phyloP scores from a whole-genome alignment of 805 yeast species.

The Yarrowia bubula region DNA sequence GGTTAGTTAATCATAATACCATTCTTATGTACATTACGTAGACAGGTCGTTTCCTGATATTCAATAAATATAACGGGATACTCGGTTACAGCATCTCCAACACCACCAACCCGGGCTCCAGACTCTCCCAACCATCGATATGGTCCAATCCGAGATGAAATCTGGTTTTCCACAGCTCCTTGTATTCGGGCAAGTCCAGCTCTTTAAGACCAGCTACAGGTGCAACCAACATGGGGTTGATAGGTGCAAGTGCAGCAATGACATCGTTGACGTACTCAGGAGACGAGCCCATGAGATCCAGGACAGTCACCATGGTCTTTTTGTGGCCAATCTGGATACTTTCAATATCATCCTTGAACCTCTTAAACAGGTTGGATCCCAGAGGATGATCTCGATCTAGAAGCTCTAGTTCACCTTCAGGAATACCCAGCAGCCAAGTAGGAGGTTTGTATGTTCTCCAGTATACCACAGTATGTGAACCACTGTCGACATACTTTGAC shows the following conservation, averaged over 20 bases:
- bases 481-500: conserved; percentile 33
- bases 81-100: conserved; percentile 30
- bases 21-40: neutral
- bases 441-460: conserved; percentile 97
- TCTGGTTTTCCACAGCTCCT: conserved; percentile 34
- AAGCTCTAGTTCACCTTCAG: conserved; percentile 33
- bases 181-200: neutral
- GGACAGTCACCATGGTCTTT: conserved; percentile 21
- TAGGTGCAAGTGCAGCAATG: neutral
- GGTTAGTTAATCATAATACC: neutral
- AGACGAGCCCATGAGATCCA: conserved; percentile 53
- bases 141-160: conserved; percentile 73
- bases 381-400: conserved; percentile 30
- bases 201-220: conserved; percentile 33
- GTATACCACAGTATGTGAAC: conserved; percentile 54
- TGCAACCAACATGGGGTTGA: conserved; percentile 34
- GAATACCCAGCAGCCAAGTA: conserved; percentile 64
- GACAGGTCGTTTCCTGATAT: neutral
- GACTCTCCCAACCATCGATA: conserved; percentile 52
- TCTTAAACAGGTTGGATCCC: conserved; percentile 18
- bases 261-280: conserved; percentile 36
- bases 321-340: conserved; percentile 29
- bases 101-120: conserved; percentile 54
- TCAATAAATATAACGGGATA: neutral
- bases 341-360: conserved; percentile 28